Conservation (phyloP, 192 early-diverging fungal species). For the Allomyces arbusculus region DNA sequence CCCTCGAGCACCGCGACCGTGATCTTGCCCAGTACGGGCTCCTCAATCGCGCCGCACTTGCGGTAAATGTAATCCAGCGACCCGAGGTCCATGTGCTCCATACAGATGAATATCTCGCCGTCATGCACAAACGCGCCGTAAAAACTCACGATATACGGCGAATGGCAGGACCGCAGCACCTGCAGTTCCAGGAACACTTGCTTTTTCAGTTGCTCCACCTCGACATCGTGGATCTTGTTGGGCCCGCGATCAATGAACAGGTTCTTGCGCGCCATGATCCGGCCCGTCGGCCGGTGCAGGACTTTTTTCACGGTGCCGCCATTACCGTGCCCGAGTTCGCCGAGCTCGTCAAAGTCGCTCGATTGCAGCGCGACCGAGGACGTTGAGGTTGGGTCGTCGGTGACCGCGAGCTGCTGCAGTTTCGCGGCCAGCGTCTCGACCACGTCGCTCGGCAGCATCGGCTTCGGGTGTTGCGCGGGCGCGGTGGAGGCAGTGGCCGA, state of each 20-base stretch:
- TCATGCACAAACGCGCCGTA: slow-evolving; percentile 81
- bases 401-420: too few species aligned
- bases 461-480: too few species aligned
- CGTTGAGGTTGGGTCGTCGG: too few species aligned
- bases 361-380: slow-evolving; percentile 12
- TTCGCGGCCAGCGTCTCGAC: too few species aligned
- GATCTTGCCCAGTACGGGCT: slow-evolving; percentile 72
- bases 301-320: slow-evolving; percentile 86
- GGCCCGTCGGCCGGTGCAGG: slow-evolving; percentile 42
- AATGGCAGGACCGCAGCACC: slow-evolving; percentile 72
- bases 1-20: slow-evolving; percentile 76
- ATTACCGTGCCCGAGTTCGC: slow-evolving; percentile 76
- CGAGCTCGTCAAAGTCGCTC: slow-evolving; percentile 51
- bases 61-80: slow-evolving; percentile 83
- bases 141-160: slow-evolving; percentile 81
- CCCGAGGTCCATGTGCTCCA: slow-evolving; percentile 92
- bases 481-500: too few species aligned
- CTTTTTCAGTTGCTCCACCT: slow-evolving; percentile 45
- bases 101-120: slow-evolving; percentile 70
- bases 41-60: slow-evolving; percentile 59
- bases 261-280: slow-evolving; percentile 77
- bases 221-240: slow-evolving; percentile 36
- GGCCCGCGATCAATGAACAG: not conserved
- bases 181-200: slow-evolving; percentile 82
- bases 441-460: too few species aligned